Evolutionary conservation across 2,329 filamentous ascomycete genomes (phyloP), one percentile per base, ranked within the genome.

Genomic region (Hirsutella thompsonii): DNA sequence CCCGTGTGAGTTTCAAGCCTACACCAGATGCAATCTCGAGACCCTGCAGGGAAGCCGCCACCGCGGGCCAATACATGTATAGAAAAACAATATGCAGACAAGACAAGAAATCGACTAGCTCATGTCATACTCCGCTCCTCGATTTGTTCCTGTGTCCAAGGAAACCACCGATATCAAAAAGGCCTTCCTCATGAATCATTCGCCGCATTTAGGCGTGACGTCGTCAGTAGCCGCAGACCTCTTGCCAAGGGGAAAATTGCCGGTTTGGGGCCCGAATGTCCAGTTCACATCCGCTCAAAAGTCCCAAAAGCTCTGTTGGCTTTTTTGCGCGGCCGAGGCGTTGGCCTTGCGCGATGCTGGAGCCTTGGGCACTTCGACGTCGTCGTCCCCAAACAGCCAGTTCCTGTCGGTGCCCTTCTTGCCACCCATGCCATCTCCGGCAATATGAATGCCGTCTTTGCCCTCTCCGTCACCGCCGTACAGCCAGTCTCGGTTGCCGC

Each of bases 351-450:
- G 50, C 19, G 59, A 55, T 34, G 49, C 50, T 29, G 40, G 47
- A 20, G 52, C 40, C 39, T 49, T 46, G n/a, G 46, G 51, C 37
- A 55, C 51, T 40, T 67, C 60, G 43, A n/a, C 35, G 10, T 41
- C 69, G 36, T 68, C 68, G 35, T 68, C 71, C 16, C 71, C 70
- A 44, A 76, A 72, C n/a, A 75, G 63, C 76, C 76, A 82, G 49
- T 67, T 58, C 40, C 72, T 62, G 35, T 68, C 60, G 20, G 67
- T 61, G 34, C 68, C 72, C 55, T 67, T 74, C 48, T 64, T 66
- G 36, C 74, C 73, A 34, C 78, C 79, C 78, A 81, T 82, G 44
- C 79, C 79, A 47, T 80, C 72, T 20, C 76, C 76, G 2, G 62
- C 68, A 41, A 72, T 71, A 39, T 59, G 60, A 30, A 67, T 65